These are phyloP conservation scores for Akanthomyces uredinophilus DNA, from an alignment of 2,329 filamentous ascomycete genomes.

Conservation along the genomic window DNA sequence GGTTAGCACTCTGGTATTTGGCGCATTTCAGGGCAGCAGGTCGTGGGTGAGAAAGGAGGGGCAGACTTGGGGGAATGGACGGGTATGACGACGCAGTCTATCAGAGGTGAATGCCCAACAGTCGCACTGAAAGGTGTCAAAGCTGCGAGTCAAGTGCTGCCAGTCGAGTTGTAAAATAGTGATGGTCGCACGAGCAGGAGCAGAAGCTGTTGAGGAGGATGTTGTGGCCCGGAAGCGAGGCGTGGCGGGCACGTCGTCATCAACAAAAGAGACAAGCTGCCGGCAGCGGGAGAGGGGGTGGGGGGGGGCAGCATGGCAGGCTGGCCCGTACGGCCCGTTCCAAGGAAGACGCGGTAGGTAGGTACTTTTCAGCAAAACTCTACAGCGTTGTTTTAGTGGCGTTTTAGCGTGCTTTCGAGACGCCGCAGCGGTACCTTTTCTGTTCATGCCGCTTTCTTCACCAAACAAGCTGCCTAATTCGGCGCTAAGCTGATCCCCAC, in stretches of 20 bases:
- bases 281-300: neutral
- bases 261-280: neutral
- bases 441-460: neutral
- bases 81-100: neutral
- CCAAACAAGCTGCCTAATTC: slow-evolving; percentile 12
- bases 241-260: slow-evolving; percentile 6
- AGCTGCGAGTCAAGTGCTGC: neutral
- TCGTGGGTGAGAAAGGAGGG: slow-evolving; percentile 7
- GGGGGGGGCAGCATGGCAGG: too few relatives aligned
- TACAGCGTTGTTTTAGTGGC: neutral
- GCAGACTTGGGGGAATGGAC: neutral
- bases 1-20: slow-evolving; percentile 16
- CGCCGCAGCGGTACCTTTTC: neutral
- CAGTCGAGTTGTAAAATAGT: neutral
- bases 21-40: slow-evolving; percentile 14
- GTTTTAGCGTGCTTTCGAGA: neutral
- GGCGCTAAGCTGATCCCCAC: slow-evolving; percentile 13
- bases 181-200: slow-evolving; percentile 1
- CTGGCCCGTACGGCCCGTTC: neutral
- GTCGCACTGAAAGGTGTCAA: neutral
- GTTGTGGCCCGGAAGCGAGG: neutral
- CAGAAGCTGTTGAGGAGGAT: neutral
- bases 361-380: neutral
- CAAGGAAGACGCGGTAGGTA: neutral
- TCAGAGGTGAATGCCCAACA: neutral